Evolutionary conservation across 179 eudicot genomes (phyloP).

Genomic region (Heliamphora pulchella): DNA sequence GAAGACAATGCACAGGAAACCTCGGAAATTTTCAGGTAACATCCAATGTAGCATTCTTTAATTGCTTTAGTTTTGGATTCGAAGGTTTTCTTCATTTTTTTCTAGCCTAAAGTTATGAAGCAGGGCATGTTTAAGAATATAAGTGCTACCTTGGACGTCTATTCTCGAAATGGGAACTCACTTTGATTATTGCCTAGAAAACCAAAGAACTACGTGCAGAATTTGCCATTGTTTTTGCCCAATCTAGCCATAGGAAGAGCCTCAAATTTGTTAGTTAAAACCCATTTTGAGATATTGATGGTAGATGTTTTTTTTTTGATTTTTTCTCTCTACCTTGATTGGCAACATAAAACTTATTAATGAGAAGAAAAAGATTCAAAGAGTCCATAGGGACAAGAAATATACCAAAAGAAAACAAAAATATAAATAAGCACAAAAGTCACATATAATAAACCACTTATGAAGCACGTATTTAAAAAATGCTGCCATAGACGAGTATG

Average conservation of each 20-base stretch:
- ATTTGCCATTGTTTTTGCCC: not conserved
- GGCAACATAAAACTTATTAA: too few species aligned
- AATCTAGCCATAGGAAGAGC: not conserved
- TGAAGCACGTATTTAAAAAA: too few species aligned
- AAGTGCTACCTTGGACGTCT: not conserved
- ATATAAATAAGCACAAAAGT: too few species aligned
- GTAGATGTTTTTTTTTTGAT: not conserved
- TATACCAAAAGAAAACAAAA: too few species aligned
- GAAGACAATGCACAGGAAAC: constrained; percentile 51
- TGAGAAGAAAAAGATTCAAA: too few species aligned
- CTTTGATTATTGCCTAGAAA: not conserved
- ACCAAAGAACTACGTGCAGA: not conserved
- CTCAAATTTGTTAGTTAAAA: not conserved
- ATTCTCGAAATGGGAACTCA: not conserved
- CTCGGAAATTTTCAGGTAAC: constrained; percentile 56
- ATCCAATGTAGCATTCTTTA: not conserved
- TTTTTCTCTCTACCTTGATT: too few species aligned
- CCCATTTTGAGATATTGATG: not conserved
- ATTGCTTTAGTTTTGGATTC: not conserved
- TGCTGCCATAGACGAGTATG: too few species aligned
- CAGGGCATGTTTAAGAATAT: not conserved
- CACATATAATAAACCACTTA: too few species aligned
- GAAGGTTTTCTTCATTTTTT: not conserved
- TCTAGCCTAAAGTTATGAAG: not conserved
- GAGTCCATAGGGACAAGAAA: too few species aligned